Conservation (phyloP, 2,329 filamentous ascomycete species). For the Chaetomiaceae sp. region DNA sequence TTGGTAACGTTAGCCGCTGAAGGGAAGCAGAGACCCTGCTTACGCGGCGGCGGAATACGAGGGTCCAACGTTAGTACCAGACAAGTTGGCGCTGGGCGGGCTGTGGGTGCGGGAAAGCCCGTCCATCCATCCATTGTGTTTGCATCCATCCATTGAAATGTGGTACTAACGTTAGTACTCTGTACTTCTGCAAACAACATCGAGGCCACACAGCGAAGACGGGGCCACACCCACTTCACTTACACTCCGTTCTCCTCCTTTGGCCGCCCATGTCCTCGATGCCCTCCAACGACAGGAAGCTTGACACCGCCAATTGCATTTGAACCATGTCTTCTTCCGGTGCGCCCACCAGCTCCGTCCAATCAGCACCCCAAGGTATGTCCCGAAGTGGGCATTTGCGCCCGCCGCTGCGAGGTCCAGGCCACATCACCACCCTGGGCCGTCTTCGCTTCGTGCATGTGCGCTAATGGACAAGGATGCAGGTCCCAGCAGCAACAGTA, state of each 20-base stretch:
- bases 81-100: slow-evolving; percentile 3
- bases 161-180: not conserved
- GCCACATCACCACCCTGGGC: slow-evolving; percentile 15
- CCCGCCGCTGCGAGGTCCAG: not conserved
- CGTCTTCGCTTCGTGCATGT: slow-evolving; percentile 17
- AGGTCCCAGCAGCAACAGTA: slow-evolving; percentile 12
- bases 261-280: slow-evolving; percentile 8
- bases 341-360: slow-evolving; percentile 22
- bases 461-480: slow-evolving; percentile 22
- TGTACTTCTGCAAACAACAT: not conserved
- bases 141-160: not conserved
- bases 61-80: not conserved
- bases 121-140: not conserved
- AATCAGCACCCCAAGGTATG: slow-evolving; percentile 28
- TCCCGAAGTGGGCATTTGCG: slow-evolving; percentile 16
- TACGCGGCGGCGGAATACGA: slow-evolving; percentile 9
- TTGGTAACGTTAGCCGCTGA: too few species aligned
- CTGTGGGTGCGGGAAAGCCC: slow-evolving; percentile 6
- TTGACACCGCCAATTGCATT: slow-evolving; percentile 14
- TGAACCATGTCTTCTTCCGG: slow-evolving; percentile 36
- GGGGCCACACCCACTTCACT: too few species aligned
- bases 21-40: too few species aligned
- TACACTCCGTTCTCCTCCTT: not conserved
- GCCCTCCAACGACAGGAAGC: slow-evolving; percentile 4
- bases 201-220: not conserved